Percentiles rank a stretch among this genome's conserved stretches.
Evolutionary conservation across 371 early-diverging fungal genomes (phyloP).

Genomic region (Saksenaea vasiformis): DNA sequence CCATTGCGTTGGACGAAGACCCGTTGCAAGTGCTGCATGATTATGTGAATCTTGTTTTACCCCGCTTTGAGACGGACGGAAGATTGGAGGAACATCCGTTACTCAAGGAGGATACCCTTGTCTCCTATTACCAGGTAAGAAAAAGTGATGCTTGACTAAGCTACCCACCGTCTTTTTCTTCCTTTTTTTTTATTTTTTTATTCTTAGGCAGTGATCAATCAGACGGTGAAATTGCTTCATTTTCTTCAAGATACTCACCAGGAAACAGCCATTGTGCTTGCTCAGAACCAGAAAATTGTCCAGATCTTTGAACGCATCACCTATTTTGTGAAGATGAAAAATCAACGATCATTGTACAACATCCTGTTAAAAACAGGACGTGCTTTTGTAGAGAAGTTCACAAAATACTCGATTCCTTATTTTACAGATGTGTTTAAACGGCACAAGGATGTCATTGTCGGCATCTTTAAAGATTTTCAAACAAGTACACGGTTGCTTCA

Average conservation of each 20-base stretch:
- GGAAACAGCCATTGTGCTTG: slow-evolving; percentile 36
- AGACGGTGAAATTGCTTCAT: slow-evolving; percentile 46
- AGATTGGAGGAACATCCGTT: slow-evolving; percentile 49
- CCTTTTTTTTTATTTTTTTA: too few species aligned
- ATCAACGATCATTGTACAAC: slow-evolving; percentile 50
- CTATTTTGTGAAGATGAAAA: slow-evolving; percentile 56
- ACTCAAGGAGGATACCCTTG: slow-evolving; percentile 44
- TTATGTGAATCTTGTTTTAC: slow-evolving; percentile 47
- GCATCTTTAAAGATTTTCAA: slow-evolving; percentile 57
- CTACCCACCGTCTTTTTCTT: too few species aligned
- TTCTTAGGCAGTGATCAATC: slow-evolving; percentile 58
- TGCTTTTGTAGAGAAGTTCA: slow-evolving; percentile 65
- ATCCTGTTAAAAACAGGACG: slow-evolving; percentile 60
- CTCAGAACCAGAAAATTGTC: slow-evolving; percentile 43
- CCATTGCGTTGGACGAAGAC: slow-evolving; percentile 45
- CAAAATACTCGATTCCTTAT: slow-evolving; percentile 65
- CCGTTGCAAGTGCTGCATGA: slow-evolving; percentile 44
- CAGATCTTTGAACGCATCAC: slow-evolving; percentile 57
- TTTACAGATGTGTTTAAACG: slow-evolving; percentile 61
- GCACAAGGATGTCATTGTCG: slow-evolving; percentile 52
- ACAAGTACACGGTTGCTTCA: slow-evolving; percentile 64
- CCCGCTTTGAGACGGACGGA: slow-evolving; percentile 43
- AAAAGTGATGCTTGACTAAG: too few species aligned
- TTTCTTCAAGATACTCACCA: slow-evolving; percentile 38
- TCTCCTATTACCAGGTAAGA: slow-evolving; percentile 52